Conservation (phyloP, 257 asterid species). For the Sherardia arvensis region DNA sequence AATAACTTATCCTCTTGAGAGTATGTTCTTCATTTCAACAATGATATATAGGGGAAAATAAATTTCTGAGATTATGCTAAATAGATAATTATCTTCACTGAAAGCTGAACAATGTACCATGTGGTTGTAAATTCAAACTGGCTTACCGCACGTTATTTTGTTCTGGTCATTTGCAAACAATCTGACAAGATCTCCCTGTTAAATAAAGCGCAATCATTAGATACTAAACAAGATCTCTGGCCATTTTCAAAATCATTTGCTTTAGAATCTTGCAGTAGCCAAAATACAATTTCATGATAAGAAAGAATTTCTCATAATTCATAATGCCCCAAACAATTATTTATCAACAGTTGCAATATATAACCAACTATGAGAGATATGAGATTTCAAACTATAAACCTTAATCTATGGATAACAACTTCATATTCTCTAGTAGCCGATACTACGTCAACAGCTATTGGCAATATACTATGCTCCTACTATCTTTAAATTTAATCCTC, state of each 20-base stretch:
- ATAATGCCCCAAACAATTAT: neutral
- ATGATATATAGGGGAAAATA: too few relatives aligned
- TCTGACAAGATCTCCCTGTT: slow-evolving; percentile 91
- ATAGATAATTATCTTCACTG: neutral
- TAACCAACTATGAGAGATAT: neutral
- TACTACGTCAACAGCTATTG: neutral
- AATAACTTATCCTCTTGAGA: neutral
- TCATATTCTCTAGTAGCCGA: neutral
- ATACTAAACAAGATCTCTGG: too few relatives aligned
- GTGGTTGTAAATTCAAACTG: slow-evolving; percentile 1
- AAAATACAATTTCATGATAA: neutral
- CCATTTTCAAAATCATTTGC: slow-evolving; percentile 1
- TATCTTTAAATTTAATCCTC: neutral
- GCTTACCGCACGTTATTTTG: slow-evolving; percentile 96
- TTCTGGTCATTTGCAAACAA: slow-evolving; percentile 86
- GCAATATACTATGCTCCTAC: neutral
- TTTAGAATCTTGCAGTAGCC: slow-evolving; percentile 1
- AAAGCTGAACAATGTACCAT: neutral
- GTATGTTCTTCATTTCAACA: neutral
- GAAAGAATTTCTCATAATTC: neutral
- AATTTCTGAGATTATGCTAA: neutral
- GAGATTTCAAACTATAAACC: neutral
- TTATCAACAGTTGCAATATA: neutral
- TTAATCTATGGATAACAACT: neutral
- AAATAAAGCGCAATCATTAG: slow-evolving; percentile 20